Evolutionary conservation across 1,284 basidiomycete genomes (phyloP).

Genomic region (Marasmius oreades): DNA sequence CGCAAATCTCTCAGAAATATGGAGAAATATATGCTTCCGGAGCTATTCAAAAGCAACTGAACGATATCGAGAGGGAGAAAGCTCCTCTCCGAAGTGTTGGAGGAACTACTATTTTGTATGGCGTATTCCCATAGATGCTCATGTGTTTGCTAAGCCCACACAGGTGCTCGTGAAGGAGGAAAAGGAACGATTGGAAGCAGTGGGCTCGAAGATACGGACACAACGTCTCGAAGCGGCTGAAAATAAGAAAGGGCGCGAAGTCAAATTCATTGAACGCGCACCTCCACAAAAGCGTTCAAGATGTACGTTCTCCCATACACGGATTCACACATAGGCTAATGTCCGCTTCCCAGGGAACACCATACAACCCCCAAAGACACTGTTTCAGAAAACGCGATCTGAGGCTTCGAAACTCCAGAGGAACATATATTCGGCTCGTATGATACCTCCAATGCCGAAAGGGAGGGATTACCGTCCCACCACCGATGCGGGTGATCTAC

Average conservation of each 20-base stretch:
- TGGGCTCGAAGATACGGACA: conserved; percentile 53
- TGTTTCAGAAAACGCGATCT: conserved; percentile 71
- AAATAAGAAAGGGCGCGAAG: conserved; percentile 67
- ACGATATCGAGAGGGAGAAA: conserved; percentile 34
- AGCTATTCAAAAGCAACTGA: conserved; percentile 52
- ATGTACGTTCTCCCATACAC: conserved; percentile 39
- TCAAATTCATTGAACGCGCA: conserved; percentile 65
- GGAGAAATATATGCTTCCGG: conserved; percentile 61
- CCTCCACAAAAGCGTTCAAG: conserved; percentile 59
- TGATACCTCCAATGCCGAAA: conserved; percentile 46
- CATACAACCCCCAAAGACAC: conserved; percentile 51
- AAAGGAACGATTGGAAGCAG: conserved; percentile 56
- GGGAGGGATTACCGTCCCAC: conserved; percentile 40
- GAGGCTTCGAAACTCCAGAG: conserved; percentile 67
- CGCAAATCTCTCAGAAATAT: conserved; percentile 50
- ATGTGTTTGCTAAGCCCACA: conserved; percentile 11
- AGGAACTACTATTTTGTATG: conserved; percentile 65
- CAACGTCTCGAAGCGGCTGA: conserved; percentile 66
- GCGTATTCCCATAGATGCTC: not conserved
- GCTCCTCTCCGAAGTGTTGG: conserved; percentile 58
- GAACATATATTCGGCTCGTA: conserved; percentile 50
- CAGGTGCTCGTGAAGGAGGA: conserved; percentile 56
- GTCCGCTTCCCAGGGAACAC: conserved; percentile 40
- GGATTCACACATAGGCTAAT: conserved; percentile 16
- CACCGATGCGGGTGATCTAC: conserved; percentile 18